Evolutionary conservation across 2,329 filamentous ascomycete genomes (phyloP), one percentile per base, ranked within the genome.

Genomic region (Cladosporium sp.): DNA sequence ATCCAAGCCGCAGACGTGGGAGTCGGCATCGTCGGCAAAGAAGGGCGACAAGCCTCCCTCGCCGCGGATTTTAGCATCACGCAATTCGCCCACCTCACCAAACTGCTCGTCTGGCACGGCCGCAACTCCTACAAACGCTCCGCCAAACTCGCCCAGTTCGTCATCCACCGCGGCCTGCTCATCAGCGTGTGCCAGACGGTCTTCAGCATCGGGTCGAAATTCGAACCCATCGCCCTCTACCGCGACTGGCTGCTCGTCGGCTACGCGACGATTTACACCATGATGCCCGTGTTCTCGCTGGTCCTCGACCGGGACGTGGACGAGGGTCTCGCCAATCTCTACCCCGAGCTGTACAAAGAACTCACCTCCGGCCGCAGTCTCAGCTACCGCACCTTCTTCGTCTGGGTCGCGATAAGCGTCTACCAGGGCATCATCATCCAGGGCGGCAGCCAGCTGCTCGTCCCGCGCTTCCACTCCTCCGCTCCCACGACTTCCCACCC

Each of bases 1-100:
- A 99, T 99, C 60, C 93, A 97, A 74, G 92, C 93, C 7, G 93
- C 95, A 1, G 93, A 99, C 64, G 91, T 99, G 0, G 95, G 95
- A 54, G 92, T 99, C 20, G 93, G 93, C 54, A 99, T 99, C 55
- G 93, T 97, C 1, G 93, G 93, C 54, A 99, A 99, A 74, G 93
- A 99, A 74, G 93, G 93, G 29, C 84, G 89, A 18, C 93, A 99
- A 73, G 93, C 93, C 30, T 93, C 87, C 64, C 78, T 99, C 41
- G 95, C 95, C 0, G 95, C 93, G 9, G 93, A 99, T 68, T 99
- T 99, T 70, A 93, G 87, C 53, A 95, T 99, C 60, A 89, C 90
- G 54, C 91, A 96, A 63, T 99, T 99, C 70, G 88, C 85, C 63
- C 90, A 99, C 67, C 74, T 99, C 17, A 95, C 92, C 43, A 99